phyloP scores from a whole-genome alignment of 495 filamentous ascomycete genomes.

The Letharia lupina region DNA sequence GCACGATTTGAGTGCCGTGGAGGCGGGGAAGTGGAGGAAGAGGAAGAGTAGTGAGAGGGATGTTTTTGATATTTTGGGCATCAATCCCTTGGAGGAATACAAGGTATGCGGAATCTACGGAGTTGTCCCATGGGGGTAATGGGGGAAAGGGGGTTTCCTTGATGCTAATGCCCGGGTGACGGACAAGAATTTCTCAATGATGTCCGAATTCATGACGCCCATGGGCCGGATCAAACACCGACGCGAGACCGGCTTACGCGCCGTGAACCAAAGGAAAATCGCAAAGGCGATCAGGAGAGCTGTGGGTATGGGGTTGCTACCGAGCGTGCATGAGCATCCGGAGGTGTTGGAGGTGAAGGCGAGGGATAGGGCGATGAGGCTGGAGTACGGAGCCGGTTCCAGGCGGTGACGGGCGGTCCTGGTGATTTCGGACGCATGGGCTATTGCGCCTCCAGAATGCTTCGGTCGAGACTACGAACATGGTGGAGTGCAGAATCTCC shows the following conservation, averaged over 20 bases:
- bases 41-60: slow-evolving; percentile 45
- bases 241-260: slow-evolving; percentile 65
- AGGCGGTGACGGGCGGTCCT: not conserved
- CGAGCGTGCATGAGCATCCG: slow-evolving; percentile 87
- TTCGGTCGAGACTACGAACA: not conserved
- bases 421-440: not conserved
- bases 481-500: not conserved
- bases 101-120: slow-evolving; percentile 47
- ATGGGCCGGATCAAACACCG: slow-evolving; percentile 78
- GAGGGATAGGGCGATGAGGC: not conserved
- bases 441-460: not conserved
- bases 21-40: slow-evolving; percentile 62
- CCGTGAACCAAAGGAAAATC: slow-evolving; percentile 85
- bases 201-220: slow-evolving; percentile 78
- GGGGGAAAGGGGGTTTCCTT: not conserved
- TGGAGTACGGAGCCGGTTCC: not conserved
- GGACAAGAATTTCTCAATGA: slow-evolving; percentile 77
- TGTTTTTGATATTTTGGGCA: slow-evolving; percentile 67
- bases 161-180: not conserved
- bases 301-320: slow-evolving; percentile 85
- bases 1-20: slow-evolving; percentile 67
- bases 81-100: slow-evolving; percentile 78
- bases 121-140: not conserved
- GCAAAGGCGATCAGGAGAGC: slow-evolving; percentile 84
- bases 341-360: slow-evolving; percentile 56